Evolutionary conservation across 2,329 filamentous ascomycete species (phyloP), one percentile per base, ranked within the genome.

Genomic region (Ophiocordyceps camponoti-rufipedis): DNA sequence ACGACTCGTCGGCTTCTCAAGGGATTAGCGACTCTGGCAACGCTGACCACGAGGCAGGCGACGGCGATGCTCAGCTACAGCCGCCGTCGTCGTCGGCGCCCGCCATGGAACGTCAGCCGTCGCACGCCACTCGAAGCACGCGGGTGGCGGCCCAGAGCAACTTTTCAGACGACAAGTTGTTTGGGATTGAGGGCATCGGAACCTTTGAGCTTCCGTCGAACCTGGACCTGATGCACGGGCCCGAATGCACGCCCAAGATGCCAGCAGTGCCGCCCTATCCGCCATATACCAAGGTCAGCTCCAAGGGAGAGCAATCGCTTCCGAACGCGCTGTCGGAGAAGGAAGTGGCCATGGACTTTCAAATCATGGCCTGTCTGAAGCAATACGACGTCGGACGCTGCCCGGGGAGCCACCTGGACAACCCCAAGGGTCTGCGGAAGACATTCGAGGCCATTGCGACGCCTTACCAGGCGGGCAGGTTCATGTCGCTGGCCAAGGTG

Each of bases 61-160:
- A 67, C 14, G 70, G 69, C 38, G 64, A 62, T 28, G 68, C 64
- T 5, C 59, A 62, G 13, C 63, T 23, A 23, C 23, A 23, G 5
- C 3, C 23, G 23, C 23, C 23, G 23, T 23, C 23, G 3, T 23
- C 62, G 1, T 66, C 70, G 5, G 74, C 73, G 1, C 67, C 69
- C 13, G 64, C 64, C 45, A 80, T 80, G 76, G 77, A 80, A 57
- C 70, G 76, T 32, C 74, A 76, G 49, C 69, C 72, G 12, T 80
- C 77, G 10, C 76, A 81, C 48, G 73, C 74, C 12, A 81, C 78
- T 16, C 67, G 77, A 41, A 80, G 75, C 58, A 79, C 73, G 18
- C 69, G 76, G 23, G 74, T 66, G n/a, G 63, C 61, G 28, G 62
- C 68, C 45, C 66, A 66, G 48, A 67, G 71, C 45, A 76, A 75